Evolutionary conservation across 768 basidiomycete species (phyloP), one percentile per base, ranked within the genome.

Genomic region (Floccularia luteovirens): DNA sequence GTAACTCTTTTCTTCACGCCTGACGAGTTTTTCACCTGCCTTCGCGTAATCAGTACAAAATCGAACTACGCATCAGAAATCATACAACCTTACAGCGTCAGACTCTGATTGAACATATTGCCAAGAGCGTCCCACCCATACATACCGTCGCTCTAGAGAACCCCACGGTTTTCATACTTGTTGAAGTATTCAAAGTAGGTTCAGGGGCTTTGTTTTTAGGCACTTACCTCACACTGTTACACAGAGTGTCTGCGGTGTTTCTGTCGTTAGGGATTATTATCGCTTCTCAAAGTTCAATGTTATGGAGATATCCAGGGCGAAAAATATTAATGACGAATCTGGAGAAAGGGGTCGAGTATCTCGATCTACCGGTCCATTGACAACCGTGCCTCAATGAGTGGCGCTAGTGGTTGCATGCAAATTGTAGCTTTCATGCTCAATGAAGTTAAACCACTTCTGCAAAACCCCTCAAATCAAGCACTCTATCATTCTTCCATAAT

Each of bases 1-100:
- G 66, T 54, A 28, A 31, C 19, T 5, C 0, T 19, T 7, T n/a
- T n/a, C n/a, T n/a, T n/a, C n/a, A n/a, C n/a, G n/a, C n/a, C n/a
- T n/a, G n/a, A n/a, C n/a, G n/a, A n/a, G n/a, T n/a, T n/a, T n/a
- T n/a, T n/a, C n/a, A n/a, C n/a, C n/a, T n/a, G n/a, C n/a, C n/a
- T n/a, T n/a, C n/a, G n/a, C n/a, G n/a, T n/a, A n/a, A 20, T 32
- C 22, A 90, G 89, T 91, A 86, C 63, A 90, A 90, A 57, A 77
- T 90, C 25, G 87, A 90, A 49, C 52, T 87, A 36, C 71, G 80
- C 36, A 59, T 81, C 22, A 75, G 88, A 30, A 89, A 90, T 52
- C 88, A 90, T 46, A 81, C 68, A n/a, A 80, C 76, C 4, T 56
- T 90, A 19, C 49, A 72, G 7, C 75, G 83, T 12, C 64, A 69